Conservation (phyloP, 495 filamentous ascomycete species). For the Neurospora sp. region DNA sequence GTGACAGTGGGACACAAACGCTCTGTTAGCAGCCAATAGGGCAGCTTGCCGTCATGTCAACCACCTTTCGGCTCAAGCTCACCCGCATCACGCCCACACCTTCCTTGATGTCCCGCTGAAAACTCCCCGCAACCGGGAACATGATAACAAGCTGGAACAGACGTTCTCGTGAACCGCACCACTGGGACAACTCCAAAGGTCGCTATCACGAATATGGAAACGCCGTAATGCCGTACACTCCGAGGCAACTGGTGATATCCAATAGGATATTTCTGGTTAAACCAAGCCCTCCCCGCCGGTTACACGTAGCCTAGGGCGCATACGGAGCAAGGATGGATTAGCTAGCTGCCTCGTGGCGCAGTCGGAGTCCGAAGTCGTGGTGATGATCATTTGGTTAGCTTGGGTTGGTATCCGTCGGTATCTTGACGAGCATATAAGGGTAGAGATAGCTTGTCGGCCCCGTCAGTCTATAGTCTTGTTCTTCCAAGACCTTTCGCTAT, state of each 20-base stretch:
- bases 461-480: background rate
- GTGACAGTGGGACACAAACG: background rate
- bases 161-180: constrained; percentile 1
- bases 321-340: background rate
- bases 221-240: background rate
- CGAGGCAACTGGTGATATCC: background rate
- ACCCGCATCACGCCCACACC: background rate
- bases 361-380: background rate
- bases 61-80: constrained; percentile 6
- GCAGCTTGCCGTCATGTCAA: background rate
- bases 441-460: background rate
- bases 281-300: background rate
- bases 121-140: background rate
- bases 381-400: background rate
- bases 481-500: background rate
- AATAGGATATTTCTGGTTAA: constrained; percentile 14
- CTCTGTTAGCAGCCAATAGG: background rate
- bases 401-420: background rate
- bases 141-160: background rate
- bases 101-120: background rate
- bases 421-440: background rate
- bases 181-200: background rate
- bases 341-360: background rate
- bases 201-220: constrained; percentile 12
- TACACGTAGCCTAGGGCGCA: background rate